Evolutionary conservation across 805 yeast species (phyloP).

Genomic region (Lachancea thermotolerans): DNA sequence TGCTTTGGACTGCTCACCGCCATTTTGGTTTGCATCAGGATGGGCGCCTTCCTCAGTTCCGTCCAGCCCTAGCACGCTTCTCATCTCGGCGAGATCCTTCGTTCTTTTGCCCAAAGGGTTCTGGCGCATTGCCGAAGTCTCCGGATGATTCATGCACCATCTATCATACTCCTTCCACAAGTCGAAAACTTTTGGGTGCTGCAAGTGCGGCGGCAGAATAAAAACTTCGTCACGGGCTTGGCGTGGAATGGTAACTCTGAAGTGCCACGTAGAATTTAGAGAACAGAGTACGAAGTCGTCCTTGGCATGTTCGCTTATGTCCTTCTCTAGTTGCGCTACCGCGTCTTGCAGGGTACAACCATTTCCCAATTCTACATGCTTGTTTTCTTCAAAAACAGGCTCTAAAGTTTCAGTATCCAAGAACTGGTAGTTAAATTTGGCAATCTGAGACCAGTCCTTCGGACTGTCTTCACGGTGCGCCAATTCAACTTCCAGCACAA

Average conservation of each 20-base stretch:
- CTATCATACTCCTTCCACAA: slow-evolving; percentile 63
- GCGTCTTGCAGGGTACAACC: slow-evolving; percentile 50
- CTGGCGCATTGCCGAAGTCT: slow-evolving; percentile 13
- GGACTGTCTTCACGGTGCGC: slow-evolving; percentile 21
- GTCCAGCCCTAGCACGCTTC: slow-evolving; percentile 37
- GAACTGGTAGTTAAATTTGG: slow-evolving; percentile 61
- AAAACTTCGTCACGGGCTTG: slow-evolving; percentile 76
- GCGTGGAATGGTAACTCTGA: slow-evolving; percentile 70
- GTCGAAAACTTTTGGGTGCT: slow-evolving; percentile 72
- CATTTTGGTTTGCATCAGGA: slow-evolving; percentile 11
- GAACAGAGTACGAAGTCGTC: slow-evolving; percentile 61
- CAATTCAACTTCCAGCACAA: slow-evolving; percentile 21
- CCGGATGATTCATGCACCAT: slow-evolving; percentile 61
- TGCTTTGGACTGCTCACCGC: too few relatives aligned
- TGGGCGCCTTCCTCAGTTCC: neutral
- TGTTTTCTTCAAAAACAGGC: slow-evolving; percentile 39
- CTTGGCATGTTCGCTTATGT: slow-evolving; percentile 39
- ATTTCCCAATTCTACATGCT: slow-evolving; percentile 25
- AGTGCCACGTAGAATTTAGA: slow-evolving; percentile 55
- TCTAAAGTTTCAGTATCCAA: slow-evolving; percentile 48
- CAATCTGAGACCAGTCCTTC: slow-evolving; percentile 61
- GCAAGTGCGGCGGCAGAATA: slow-evolving; percentile 65
- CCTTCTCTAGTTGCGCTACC: slow-evolving; percentile 45
- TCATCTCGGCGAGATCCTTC: slow-evolving; percentile 13
- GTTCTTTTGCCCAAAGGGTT: slow-evolving; percentile 8